Conservation (phyloP, 805 yeast species). For the Nakazawaea molendinolei region DNA sequence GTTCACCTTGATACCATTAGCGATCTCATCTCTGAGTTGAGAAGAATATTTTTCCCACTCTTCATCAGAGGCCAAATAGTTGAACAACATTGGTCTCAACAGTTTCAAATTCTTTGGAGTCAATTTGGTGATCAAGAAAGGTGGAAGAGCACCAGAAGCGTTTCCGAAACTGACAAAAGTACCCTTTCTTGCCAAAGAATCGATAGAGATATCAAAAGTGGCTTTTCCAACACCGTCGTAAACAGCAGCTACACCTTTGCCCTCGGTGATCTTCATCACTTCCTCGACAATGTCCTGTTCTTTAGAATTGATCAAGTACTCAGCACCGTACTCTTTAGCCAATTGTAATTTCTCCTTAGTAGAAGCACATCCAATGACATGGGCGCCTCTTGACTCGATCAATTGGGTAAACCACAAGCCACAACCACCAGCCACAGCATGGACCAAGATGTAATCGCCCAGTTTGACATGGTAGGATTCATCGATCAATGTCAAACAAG, state of each 20-base stretch:
- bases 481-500: slow-evolving; percentile 64
- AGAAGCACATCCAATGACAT: slow-evolving; percentile 81
- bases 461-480: slow-evolving; percentile 62
- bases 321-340: slow-evolving; percentile 74
- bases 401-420: slow-evolving; percentile 71
- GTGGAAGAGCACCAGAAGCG: slow-evolving; percentile 79
- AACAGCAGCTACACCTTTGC: slow-evolving; percentile 61
- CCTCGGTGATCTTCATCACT: slow-evolving; percentile 54
- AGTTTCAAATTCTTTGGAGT: slow-evolving; percentile 58
- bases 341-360: slow-evolving; percentile 60
- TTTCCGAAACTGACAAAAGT: slow-evolving; percentile 75
- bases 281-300: slow-evolving; percentile 49
- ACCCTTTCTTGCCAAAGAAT: slow-evolving; percentile 62
- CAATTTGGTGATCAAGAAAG: slow-evolving; percentile 45
- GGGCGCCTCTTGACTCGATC: slow-evolving; percentile 58
- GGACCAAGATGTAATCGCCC: slow-evolving; percentile 69
- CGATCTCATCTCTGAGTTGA: slow-evolving; percentile 33
- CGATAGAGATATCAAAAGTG: slow-evolving; percentile 60
- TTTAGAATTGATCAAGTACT: slow-evolving; percentile 49
- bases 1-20: slow-evolving; percentile 43
- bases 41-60: slow-evolving; percentile 48
- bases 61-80: slow-evolving; percentile 46
- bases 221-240: slow-evolving; percentile 78
- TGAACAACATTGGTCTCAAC: slow-evolving; percentile 54
- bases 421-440: slow-evolving; percentile 97